Base-by-base conservation (phyloP, 208 protist species). In the Acanthamoeba polyphaga region DNA sequence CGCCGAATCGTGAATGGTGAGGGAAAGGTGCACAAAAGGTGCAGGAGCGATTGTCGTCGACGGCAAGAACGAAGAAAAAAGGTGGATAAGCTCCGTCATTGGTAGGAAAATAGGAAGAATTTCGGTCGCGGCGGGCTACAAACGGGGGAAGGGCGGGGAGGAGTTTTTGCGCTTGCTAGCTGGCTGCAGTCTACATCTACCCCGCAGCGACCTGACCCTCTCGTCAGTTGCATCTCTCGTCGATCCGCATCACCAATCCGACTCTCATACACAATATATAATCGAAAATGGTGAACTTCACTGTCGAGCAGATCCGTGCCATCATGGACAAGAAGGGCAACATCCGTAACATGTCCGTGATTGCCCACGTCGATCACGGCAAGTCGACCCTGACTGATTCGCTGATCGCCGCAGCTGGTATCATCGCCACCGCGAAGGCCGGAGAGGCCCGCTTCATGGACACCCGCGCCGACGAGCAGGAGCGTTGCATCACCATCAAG, bases 401-500 rank as follows among this genome's bases (percentile, higher is more conserved):
- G 46, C 97, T 99, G 34, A 98, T 99, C 29, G 96, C 96, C 91
- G 98, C 97, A 80, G 99, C 99, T 70, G 99, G 99, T 98, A 99
- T 99, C 95, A 99, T 99, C 97, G 98, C 98, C 32, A 85, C 95
- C 10, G 94, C 96, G 51, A 97, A 98, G 43, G 98, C 98, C 82
- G 99, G 99, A 97, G 98, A 99, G 55, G 97, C 96, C 62, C 98
- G 99, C 96, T 98, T 98, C 93, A 99, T 97, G 55, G 99, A 99
- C 97, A 99, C 98, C 24, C 97, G 99, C 93, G 74, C 96, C 70
- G 99, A 99, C 96, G 99, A 99, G 97, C 99, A 99, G 98, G 99
- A 99, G 17, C 98, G 99, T 98, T 97, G 99, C 97, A 99, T 99
- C 95, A 99, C 99, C 87, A 99, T 99, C 98, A 99, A 99, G 97